Evolutionary conservation across 805 yeast species (phyloP).

Genomic region (Saturnispora zaruensis): DNA sequence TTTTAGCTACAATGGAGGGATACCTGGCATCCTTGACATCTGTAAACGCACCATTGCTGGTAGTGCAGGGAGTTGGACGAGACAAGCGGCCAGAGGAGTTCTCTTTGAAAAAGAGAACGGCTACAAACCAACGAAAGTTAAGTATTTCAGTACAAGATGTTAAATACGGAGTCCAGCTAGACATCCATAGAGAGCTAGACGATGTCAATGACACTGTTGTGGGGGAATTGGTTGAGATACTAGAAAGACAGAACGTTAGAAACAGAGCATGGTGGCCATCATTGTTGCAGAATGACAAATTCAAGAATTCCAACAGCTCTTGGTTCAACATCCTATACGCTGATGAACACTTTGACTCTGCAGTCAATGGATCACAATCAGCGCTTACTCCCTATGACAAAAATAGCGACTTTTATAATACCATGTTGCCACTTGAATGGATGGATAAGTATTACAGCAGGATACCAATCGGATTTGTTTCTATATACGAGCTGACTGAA

Average conservation of each 20-base stretch:
- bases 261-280: conserved; percentile 13
- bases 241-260: conserved; percentile 8
- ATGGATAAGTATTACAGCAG: conserved; percentile 40
- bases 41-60: conserved; percentile 33
- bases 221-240: conserved; percentile 4
- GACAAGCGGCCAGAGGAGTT: conserved; percentile 2
- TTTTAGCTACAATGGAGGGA: conserved; percentile 28
- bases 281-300: neutral
- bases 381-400: conserved; percentile 36
- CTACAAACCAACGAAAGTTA: conserved; percentile 11
- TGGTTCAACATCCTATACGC: conserved; percentile 13
- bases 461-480: conserved; percentile 40
- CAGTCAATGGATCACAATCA: conserved; percentile 18
- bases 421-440: conserved; percentile 42
- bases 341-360: conserved; percentile 6
- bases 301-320: conserved; percentile 1
- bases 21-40: conserved; percentile 30
- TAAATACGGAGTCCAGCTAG: conserved; percentile 12
- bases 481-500: conserved; percentile 33
- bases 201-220: conserved; percentile 20
- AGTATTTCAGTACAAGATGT: neutral
- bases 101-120: neutral
- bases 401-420: conserved; percentile 33
- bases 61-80: conserved; percentile 33
- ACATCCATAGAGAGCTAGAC: conserved; percentile 18